Evolutionary conservation across 768 basidiomycete genomes (phyloP).

Genomic region (Amanita pseudoporphyria): DNA sequence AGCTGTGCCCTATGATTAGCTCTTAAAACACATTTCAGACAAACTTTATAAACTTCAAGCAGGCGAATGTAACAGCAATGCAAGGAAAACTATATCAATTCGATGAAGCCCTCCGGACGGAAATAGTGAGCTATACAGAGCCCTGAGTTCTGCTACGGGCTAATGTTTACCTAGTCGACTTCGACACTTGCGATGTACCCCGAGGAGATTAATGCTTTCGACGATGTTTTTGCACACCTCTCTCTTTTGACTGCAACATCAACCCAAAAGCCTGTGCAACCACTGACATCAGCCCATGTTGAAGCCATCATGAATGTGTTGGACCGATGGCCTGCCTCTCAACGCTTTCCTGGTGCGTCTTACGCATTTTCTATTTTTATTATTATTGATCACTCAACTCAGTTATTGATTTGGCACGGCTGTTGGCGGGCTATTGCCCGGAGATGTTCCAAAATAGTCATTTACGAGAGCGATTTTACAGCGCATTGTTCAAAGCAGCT

Average conservation of each 20-base stretch:
- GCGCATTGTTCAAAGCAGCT: constrained; percentile 54
- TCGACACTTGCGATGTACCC: constrained; percentile 67
- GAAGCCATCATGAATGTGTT: constrained; percentile 56
- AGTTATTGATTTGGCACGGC: constrained; percentile 84
- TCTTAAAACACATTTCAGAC: constrained; percentile 26
- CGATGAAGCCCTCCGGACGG: constrained; percentile 53
- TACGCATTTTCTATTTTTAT: neutral
- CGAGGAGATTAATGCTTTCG: constrained; percentile 45
- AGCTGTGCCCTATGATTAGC: neutral
- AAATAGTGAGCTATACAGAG: constrained; percentile 43
- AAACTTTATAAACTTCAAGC: constrained; percentile 69
- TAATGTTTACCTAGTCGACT: constrained; percentile 36
- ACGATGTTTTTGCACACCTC: constrained; percentile 57
- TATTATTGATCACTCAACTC: neutral
- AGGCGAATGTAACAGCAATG: constrained; percentile 73
- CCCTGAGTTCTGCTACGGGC: neutral
- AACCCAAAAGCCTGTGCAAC: constrained; percentile 20
- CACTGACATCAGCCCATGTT: constrained; percentile 38
- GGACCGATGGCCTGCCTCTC: constrained; percentile 64
- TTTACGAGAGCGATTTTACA: constrained; percentile 43
- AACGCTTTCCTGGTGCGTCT: constrained; percentile 59
- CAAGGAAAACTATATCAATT: constrained; percentile 71
- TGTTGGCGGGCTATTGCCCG: constrained; percentile 59
- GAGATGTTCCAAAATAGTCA: constrained; percentile 35
- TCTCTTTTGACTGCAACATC: constrained; percentile 33